These are phyloP conservation scores for Tulasnella sp. DNA, from an alignment of 768 basidiomycete genomes.

Conservation along the genomic window DNA sequence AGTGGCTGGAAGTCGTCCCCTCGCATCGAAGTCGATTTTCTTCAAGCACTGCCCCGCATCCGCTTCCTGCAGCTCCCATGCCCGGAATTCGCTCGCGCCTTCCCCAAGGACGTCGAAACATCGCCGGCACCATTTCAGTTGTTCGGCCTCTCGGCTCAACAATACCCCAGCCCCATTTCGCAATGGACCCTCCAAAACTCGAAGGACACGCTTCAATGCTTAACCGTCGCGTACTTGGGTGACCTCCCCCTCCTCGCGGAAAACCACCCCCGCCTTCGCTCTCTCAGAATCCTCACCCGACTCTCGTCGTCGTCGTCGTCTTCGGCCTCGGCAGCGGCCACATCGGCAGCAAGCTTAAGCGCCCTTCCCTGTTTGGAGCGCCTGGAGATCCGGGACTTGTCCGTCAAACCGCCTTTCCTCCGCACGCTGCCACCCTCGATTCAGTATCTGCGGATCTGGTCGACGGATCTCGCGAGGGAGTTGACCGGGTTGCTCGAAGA, in stretches of 20 bases:
- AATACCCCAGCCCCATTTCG: not conserved
- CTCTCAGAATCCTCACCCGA: not conserved
- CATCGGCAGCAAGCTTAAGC: not conserved
- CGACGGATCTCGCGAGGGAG: constrained; percentile 9
- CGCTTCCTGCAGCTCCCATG: constrained; percentile 7
- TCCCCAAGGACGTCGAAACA: not conserved
- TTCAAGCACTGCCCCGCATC: not conserved
- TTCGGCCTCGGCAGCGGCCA: too few species aligned
- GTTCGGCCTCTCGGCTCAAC: constrained; percentile 3
- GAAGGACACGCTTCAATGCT: not conserved
- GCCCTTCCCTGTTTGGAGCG: not conserved
- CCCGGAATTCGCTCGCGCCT: not conserved
- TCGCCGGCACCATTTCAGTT: not conserved
- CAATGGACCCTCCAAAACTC: constrained; percentile 2
- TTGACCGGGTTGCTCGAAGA: not conserved
- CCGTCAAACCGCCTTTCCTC: constrained; percentile 4
- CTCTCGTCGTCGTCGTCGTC: not conserved
- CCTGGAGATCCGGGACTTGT: constrained; percentile 13
- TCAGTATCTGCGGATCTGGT: constrained; percentile 5
- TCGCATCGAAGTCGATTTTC: constrained; percentile 22
- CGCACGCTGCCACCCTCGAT: constrained; percentile 8
- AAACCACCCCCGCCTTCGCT: not conserved
- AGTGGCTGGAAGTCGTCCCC: constrained; percentile 11
- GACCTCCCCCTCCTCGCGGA: not conserved
- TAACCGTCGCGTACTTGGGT: not conserved